These are phyloP conservation scores for Apiospora marii DNA, from an alignment of 2,329 filamentous ascomycete species.

Conservation along the genomic window DNA sequence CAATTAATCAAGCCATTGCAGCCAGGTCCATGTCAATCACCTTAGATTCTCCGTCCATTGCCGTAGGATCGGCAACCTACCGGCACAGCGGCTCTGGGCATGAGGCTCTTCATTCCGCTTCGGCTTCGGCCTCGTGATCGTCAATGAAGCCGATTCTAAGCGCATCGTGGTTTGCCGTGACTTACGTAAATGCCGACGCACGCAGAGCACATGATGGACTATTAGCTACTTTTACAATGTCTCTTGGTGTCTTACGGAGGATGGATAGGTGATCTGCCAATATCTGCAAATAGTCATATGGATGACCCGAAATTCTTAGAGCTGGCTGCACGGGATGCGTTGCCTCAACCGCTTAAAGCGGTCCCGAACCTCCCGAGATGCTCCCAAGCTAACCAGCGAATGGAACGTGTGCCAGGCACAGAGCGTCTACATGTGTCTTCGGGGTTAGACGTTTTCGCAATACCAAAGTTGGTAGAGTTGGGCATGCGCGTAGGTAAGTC, in stretches of 20 bases:
- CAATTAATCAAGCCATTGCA: neutral
- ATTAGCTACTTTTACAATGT: neutral
- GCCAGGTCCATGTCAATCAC: neutral
- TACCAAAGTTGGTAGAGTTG: neutral
- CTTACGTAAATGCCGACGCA: constrained; percentile 1
- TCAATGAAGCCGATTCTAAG: constrained; percentile 6
- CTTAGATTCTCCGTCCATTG: neutral
- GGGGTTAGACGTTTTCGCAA: neutral
- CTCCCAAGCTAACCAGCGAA: neutral
- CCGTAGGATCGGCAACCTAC: neutral
- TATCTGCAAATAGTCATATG: neutral
- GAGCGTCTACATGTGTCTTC: neutral
- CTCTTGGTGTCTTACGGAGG: neutral
- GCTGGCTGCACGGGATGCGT: neutral
- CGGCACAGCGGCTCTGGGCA: neutral
- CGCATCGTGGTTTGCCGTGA: neutral
- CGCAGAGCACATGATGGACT: constrained; percentile 8
- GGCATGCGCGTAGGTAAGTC: neutral
- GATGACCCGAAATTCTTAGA: neutral
- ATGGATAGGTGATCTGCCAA: neutral
- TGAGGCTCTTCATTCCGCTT: constrained; percentile 6
- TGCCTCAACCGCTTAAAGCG: neutral
- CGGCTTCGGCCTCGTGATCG: neutral
- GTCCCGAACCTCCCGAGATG: neutral
- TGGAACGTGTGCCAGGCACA: neutral